These are phyloP conservation scores for Hippophae gyantsensis DNA, from an alignment of 306 rosid genomes.

Conservation along the genomic window DNA sequence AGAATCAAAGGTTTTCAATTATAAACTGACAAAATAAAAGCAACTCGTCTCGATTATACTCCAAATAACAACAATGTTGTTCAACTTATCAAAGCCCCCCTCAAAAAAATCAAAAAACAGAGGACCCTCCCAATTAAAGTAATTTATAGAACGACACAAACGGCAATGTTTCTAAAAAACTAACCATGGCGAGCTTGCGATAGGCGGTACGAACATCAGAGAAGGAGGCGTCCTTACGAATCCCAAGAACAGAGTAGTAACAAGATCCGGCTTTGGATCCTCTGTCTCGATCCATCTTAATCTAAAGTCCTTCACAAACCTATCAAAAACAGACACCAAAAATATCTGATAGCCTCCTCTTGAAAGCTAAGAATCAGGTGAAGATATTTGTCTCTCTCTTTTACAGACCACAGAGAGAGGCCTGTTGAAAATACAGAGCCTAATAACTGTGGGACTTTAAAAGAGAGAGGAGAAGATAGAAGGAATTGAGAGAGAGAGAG, in stretches of 20 bases:
- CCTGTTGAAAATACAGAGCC: no score
- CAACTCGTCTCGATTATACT: neutral
- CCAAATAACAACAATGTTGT: neutral
- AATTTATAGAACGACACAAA: neutral
- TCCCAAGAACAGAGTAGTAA: slow-evolving; percentile 10
- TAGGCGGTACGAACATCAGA: slow-evolving; percentile 10
- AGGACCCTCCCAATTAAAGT: no score
- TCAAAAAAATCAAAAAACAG: neutral
- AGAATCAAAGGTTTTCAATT: neutral
- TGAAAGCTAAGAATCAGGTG: no score
- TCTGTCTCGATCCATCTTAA: no score
- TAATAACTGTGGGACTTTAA: no score
- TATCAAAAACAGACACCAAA: no score
- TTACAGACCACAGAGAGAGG: no score
- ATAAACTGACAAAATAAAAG: neutral
- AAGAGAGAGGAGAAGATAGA: no score
- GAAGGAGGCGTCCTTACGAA: slow-evolving; percentile 4
- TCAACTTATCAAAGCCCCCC: neutral
- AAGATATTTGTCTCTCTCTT: no score
- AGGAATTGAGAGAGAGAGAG: no score
- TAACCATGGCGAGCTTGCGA: slow-evolving; percentile 12
- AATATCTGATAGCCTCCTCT: no score
- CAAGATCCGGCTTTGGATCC: neutral
- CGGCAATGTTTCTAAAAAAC: neutral
- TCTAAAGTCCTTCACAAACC: no score